Base-by-base conservation (phyloP, 2,329 filamentous ascomycete species). In the Magnaporthiopsis rhizophila region DNA sequence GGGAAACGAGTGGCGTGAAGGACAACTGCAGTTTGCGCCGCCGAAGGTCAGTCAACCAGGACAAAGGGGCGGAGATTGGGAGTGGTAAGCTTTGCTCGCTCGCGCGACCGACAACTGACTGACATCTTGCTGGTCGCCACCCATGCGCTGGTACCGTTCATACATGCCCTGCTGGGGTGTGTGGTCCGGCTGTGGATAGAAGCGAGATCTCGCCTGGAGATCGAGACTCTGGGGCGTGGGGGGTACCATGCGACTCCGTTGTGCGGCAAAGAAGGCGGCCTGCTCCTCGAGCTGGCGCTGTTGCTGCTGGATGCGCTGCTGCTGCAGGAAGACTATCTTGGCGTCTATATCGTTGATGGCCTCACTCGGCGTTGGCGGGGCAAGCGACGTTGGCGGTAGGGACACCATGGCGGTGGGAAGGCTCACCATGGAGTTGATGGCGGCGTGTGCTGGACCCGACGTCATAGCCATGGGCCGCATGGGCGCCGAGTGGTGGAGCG, bases 171-270 rank as follows among this genome's bases (percentile, higher is more conserved):
- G 83, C 59, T 77, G 72, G 70, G 66, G 74, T 62, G 75, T 74
- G 64, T 81, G 79, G 64, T 84, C 81, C 56, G 86, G 79, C 59
- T 84, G 82, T 64, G 85, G 74, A 72, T 88, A 92, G 68, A 81
- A 87, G 64, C 85, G 84, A 73, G 69, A 80, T 70, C 77, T 85
- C 71, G 79, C 84, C 74, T 89, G 87, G 76, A 94, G 85, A 71
- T 94, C 90, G 32, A 92, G 81, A 72, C 91, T 94, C 73, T 90
- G 91, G 0, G 91, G 91, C 18, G 91, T 95, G 2, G 90, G 90
- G 7, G 91, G 91, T 9, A 92, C 84, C 63, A 89, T 86, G 65
- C 83, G 80, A 67, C 81, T 82, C 65, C 84, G 80, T 62, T 75
- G 82, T 64, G 76, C 81, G 11, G 78, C 73, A 70, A 83, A 87